phyloP scores from a whole-genome alignment of 2,329 filamentous ascomycete genomes.

The Byssochlamys sp. region DNA sequence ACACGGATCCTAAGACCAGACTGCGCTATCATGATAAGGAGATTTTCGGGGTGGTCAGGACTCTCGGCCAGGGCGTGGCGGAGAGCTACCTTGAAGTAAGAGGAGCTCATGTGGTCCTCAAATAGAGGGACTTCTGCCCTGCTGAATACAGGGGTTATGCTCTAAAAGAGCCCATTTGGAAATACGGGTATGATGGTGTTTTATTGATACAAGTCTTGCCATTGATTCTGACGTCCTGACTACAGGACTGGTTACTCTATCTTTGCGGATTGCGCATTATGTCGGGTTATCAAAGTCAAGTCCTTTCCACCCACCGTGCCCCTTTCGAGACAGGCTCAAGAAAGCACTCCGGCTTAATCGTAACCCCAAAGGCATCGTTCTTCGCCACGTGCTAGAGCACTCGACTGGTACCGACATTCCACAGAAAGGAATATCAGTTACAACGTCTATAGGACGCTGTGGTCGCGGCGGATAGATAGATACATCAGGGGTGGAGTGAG shows the following conservation, averaged over 20 bases:
- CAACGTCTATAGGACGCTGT: slow-evolving; percentile 43
- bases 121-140: slow-evolving; percentile 40
- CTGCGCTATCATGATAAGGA: slow-evolving; percentile 88
- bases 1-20: slow-evolving; percentile 89
- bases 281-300: slow-evolving; percentile 94
- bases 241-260: neutral
- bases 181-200: neutral
- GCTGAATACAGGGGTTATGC: neutral
- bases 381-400: slow-evolving; percentile 66
- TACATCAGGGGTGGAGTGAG: neutral
- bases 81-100: slow-evolving; percentile 84
- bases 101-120: slow-evolving; percentile 85
- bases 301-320: slow-evolving; percentile 73
- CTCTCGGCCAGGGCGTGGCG: slow-evolving; percentile 67
- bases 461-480: slow-evolving; percentile 39
- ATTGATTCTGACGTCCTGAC: neutral
- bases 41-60: slow-evolving; percentile 74
- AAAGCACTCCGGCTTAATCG: slow-evolving; percentile 99
- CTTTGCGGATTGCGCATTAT: slow-evolving; percentile 31
- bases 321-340: slow-evolving; percentile 75
- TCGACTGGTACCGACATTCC: slow-evolving; percentile 64
- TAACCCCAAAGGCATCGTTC: slow-evolving; percentile 58
- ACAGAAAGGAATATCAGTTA: slow-evolving; percentile 53
- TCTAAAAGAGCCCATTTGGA: neutral
- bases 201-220: neutral